These are phyloP conservation scores for Polychaeton citri DNA, from an alignment of 2,329 filamentous ascomycete species.

Conservation along the genomic window DNA sequence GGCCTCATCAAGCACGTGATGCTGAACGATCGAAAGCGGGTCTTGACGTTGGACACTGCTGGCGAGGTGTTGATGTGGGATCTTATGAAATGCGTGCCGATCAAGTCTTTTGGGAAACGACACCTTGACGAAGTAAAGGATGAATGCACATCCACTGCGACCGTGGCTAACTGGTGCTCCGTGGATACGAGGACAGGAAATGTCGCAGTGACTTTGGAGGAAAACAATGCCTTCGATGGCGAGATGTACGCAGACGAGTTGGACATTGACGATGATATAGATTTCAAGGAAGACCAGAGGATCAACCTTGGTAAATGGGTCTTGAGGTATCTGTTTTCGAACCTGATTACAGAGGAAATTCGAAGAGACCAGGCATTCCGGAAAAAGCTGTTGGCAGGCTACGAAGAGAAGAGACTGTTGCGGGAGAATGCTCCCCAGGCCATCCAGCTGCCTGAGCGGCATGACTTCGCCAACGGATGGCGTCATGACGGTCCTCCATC, in stretches of 20 bases:
- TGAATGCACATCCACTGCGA: conserved; percentile 75
- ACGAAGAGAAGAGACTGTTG: conserved; percentile 45
- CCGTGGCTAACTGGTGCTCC: conserved; percentile 89
- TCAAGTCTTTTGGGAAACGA: conserved; percentile 85
- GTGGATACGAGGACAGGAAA: conserved; percentile 88
- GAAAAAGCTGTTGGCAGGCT: conserved; percentile 50
- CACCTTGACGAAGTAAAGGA: conserved; percentile 86
- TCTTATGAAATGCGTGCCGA: conserved; percentile 71
- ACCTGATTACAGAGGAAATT: conserved; percentile 82
- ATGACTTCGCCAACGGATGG: conserved; percentile 31
- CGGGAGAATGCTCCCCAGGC: conserved; percentile 47
- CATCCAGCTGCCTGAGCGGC: conserved; percentile 40
- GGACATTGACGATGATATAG: conserved; percentile 55
- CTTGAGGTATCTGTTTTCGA: conserved; percentile 78
- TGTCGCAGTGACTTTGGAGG: conserved; percentile 79
- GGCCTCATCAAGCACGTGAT: conserved; percentile 87
- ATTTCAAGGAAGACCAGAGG: conserved; percentile 85
- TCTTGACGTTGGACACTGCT: conserved; percentile 84
- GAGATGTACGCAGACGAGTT: conserved; percentile 94
- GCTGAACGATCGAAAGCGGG: conserved; percentile 78
- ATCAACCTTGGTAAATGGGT: conserved; percentile 98
- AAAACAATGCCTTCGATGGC: conserved; percentile 93
- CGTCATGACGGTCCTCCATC: conserved; percentile 29
- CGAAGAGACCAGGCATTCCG: conserved; percentile 64
- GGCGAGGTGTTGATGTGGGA: conserved; percentile 95